phyloP scores from a whole-genome alignment of 1,284 basidiomycete species.

The Naganishia sp. region DNA sequence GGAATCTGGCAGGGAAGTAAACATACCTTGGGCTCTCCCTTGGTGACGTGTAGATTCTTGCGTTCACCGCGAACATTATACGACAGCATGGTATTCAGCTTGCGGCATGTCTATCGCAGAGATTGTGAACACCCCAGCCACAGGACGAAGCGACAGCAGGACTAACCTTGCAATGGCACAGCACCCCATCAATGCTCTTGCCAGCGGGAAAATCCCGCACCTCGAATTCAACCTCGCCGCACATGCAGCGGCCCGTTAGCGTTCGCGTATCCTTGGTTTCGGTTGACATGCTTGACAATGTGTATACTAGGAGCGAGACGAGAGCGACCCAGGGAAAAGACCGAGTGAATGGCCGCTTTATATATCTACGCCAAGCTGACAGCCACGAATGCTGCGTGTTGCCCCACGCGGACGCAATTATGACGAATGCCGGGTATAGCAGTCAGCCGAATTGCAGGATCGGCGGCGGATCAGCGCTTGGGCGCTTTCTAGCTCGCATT shows the following conservation, averaged over 20 bases:
- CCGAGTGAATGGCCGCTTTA: too few relatives aligned
- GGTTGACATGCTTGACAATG: background rate
- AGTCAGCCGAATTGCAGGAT: too few relatives aligned
- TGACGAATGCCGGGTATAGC: too few relatives aligned
- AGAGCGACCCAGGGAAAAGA: too few relatives aligned
- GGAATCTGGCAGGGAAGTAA: background rate
- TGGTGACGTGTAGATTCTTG: slow-evolving; percentile 1
- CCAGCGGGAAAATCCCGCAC: background rate
- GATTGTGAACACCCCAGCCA: background rate
- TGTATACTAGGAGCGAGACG: too few relatives aligned
- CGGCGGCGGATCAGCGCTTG: too few relatives aligned
- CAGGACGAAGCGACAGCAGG: background rate
- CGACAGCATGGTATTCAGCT: slow-evolving; percentile 17
- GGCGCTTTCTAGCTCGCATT: too few relatives aligned
- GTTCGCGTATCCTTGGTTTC: slow-evolving; percentile 2
- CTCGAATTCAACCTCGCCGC: slow-evolving; percentile 4
- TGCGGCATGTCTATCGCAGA: slow-evolving; percentile 14
- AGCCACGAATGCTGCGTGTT: too few relatives aligned
- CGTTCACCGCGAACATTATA: slow-evolving; percentile 1
- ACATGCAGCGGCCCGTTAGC: slow-evolving; percentile 7
- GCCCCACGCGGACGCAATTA: too few relatives aligned
- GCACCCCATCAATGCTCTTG: background rate
- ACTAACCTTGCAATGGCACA: slow-evolving; percentile 14
- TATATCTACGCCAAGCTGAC: too few relatives aligned
- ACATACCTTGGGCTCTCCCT: slow-evolving; percentile 10